Base-by-base conservation (phyloP, 371 early-diverging fungal species). In the Mucor circinelloides region DNA sequence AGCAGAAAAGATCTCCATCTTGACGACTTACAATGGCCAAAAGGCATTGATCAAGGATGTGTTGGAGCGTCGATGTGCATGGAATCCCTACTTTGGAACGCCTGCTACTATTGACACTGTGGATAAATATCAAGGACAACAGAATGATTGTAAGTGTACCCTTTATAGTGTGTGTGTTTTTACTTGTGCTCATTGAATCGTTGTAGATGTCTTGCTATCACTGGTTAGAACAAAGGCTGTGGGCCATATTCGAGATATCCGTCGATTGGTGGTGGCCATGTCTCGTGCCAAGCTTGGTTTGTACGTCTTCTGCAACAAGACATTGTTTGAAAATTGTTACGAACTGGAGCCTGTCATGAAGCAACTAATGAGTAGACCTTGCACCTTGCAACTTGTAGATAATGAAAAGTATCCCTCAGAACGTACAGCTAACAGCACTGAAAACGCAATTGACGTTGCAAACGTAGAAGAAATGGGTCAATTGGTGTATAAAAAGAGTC, bases 1-100 rank as follows among this genome's bases (percentile, higher is more conserved):
- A 3, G 88, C 93, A 0, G 87, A 90, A 31, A 87, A 89, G 60
- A 96, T 98, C 60, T 84, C 94, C 0, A 93, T 98, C 38, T 73
- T 98, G 72, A 95, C 99, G 7, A 95, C 98, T 0, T 98, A 98
- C 68, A 95, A 96, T 67, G 99, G 99, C 12, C 99, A 98, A 73
- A 86, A 88, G 42, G 93, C 95, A 27, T 84, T 98, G 67, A 92
- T 98, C 67, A 82, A 85, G 40, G 98, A 98, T 77, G 95, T 98
- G 0, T 73, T 98, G 36, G 81, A 88, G 30, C 80, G 86, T 61
- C 86, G 97, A 19, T 98, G 98, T 73, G 76, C 82, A 2, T 94
- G 94, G 92, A 90, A 92, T 66, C 82, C 91, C 8, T 89, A 89
- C 65, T 91, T 91, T 80, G 94, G 89, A 4, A 75, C 72, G 12